phyloP scores from a whole-genome alignment of 257 asterid species.

The Coffea eugenioides region DNA sequence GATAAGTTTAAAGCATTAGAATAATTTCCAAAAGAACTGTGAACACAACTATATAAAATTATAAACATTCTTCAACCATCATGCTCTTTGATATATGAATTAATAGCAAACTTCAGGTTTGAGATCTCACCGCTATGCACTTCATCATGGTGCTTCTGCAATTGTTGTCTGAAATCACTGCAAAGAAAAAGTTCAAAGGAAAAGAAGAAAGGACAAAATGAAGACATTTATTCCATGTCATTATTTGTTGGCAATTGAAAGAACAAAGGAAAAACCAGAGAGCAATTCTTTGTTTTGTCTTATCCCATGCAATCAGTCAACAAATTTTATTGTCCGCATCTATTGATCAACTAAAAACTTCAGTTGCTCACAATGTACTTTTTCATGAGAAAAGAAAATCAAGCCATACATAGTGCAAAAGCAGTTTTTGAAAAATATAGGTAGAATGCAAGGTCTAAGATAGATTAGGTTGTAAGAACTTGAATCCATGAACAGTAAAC shows the following conservation, averaged over 20 bases:
- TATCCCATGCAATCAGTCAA: not conserved
- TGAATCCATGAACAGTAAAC: not conserved
- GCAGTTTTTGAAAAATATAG: not conserved
- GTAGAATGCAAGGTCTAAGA: not conserved
- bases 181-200: not conserved
- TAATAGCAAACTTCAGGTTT: conserved; percentile 7
- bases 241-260: not conserved
- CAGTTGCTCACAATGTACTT: not conserved
- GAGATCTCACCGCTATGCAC: conserved; percentile 49
- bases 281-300: not conserved
- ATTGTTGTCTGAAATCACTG: conserved; percentile 44
- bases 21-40: not conserved
- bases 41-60: not conserved
- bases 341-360: not conserved
- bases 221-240: not conserved
- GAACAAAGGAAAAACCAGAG: not conserved
- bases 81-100: not conserved
- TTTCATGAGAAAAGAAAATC: not conserved
- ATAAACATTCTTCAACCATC: not conserved
- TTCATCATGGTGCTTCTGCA: conserved; percentile 50
- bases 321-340: not conserved
- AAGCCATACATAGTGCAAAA: not conserved
- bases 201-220: not conserved
- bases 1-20: not conserved
- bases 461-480: not conserved